Conservation (phyloP, 208 protist genomes). For the Trypanosoma vivax region DNA sequence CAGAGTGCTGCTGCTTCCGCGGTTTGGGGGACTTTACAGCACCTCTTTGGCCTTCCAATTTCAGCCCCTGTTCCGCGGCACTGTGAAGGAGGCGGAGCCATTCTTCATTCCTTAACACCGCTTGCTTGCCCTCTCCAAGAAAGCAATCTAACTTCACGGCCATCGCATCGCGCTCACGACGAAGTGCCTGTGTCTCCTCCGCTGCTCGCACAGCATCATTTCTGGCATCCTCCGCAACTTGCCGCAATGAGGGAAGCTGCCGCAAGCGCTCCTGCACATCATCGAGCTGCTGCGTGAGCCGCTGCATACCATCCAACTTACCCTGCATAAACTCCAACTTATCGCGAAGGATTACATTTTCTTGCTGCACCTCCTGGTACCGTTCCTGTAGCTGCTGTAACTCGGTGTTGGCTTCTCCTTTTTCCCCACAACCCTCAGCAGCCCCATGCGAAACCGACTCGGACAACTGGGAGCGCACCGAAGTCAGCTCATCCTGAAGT, state of each 20-base stretch:
- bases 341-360: slow-evolving; percentile 43
- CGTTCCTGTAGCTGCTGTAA: slow-evolving; percentile 62
- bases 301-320: slow-evolving; percentile 20
- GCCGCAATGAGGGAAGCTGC: slow-evolving; percentile 53
- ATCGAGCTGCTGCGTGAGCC: slow-evolving; percentile 43
- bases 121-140: slow-evolving; percentile 45
- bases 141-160: slow-evolving; percentile 56
- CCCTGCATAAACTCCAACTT: slow-evolving; percentile 26
- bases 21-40: slow-evolving; percentile 20
- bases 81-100: slow-evolving; percentile 52
- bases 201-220: slow-evolving; percentile 42
- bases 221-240: slow-evolving; percentile 50
- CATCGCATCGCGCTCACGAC: slow-evolving; percentile 60
- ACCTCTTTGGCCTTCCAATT: slow-evolving; percentile 38
- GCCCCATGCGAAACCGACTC: slow-evolving; percentile 28
- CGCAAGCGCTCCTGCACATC: slow-evolving; percentile 57
- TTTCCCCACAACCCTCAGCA: slow-evolving; percentile 33
- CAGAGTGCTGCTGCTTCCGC: not conserved
- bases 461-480: slow-evolving; percentile 28
- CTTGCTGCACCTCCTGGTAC: slow-evolving; percentile 44
- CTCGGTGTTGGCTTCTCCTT: slow-evolving; percentile 49
- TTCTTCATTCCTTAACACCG: slow-evolving; percentile 41
- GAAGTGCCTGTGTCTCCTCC: slow-evolving; percentile 57
- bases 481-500: slow-evolving; percentile 55
- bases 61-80: slow-evolving; percentile 41